Base-by-base conservation (phyloP, 768 basidiomycete species). In the Boletus huronensis region DNA sequence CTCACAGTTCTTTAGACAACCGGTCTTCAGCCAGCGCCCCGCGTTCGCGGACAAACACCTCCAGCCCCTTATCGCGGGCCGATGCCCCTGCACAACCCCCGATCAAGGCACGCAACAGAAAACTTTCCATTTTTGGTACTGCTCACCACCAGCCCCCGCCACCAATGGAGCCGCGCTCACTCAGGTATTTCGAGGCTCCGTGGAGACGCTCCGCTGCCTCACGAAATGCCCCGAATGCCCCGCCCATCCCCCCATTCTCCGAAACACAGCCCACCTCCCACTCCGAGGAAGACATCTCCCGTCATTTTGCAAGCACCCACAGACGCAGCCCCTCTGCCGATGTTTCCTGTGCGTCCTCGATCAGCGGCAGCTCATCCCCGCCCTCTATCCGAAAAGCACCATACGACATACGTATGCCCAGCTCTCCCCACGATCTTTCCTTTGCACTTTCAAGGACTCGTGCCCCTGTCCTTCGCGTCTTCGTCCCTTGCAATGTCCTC, bases 381-480 rank as follows among this genome's bases (percentile, higher is more conserved):
- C 63, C 64, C n/a, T 68, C 61, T 1, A 57, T 50, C 16, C 60
- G 53, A 49, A 68, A 58, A 49, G 4, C 45, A 19, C 45, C 29
- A 17, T n/a, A 54, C 21, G 64, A 67, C 14, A 31, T 58, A 17
- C 58, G 51, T 23, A 52, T 41, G 1, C 56, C 63, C 17, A 61
- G 36, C 38, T 74, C 81, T 5, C 81, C 82, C 23, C 88, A 90
- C 63, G 87, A 89, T 58, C 73, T 92, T 36, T 69, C 64, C 42
- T 68, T 79, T 42, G 87, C 87, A 13, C 82, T 78, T 3, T 82
- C 77, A 19, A 80, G 82, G 31, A 74, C 72, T 5, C 85, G 87
- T 13, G 89, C 89, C 5, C 90, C 90, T 2, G 74, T 92, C 45
- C 73, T 87, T 43, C 84, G 87, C 26, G 82, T 88, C 45, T 93